Percentiles rank a stretch among this genome's conserved stretches.
Evolutionary conservation across 352 stramenopile genomes (phyloP).

Genomic region (Globisporangium yorkense): DNA sequence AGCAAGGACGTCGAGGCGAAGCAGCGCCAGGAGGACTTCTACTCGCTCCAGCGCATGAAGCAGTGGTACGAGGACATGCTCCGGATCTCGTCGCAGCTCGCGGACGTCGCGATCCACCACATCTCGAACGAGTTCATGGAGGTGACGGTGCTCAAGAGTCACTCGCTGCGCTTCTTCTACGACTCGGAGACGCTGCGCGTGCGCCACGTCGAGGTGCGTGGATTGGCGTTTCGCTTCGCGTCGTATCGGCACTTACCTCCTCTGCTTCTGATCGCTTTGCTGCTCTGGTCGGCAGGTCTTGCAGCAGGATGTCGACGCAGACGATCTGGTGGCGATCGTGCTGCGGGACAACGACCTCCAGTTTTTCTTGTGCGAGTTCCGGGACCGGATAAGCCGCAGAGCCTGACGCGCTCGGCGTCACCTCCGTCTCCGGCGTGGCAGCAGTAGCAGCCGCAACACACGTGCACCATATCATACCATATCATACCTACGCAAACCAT

Average conservation of each 20-base stretch:
- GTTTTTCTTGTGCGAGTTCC: slow-evolving; percentile 56
- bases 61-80: slow-evolving; percentile 68
- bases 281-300: background rate
- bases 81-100: slow-evolving; percentile 43
- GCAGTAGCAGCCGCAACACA: background rate
- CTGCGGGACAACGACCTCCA: slow-evolving; percentile 56
- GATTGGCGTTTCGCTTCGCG: background rate
- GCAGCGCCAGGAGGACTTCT: slow-evolving; percentile 66
- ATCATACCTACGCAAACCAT: background rate
- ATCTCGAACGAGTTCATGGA: slow-evolving; percentile 60
- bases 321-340: slow-evolving; percentile 47
- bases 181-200: slow-evolving; percentile 45
- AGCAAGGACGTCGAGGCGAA: slow-evolving; percentile 71
- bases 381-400: slow-evolving; percentile 28
- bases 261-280: slow-evolving; percentile 16
- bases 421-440: too few species aligned
- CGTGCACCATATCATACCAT: too few species aligned
- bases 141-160: slow-evolving; percentile 41
- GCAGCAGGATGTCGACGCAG: slow-evolving; percentile 18
- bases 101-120: slow-evolving; percentile 47
- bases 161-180: slow-evolving; percentile 55
- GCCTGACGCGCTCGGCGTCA: background rate
- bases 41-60: slow-evolving; percentile 67
- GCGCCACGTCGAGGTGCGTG: slow-evolving; percentile 48
- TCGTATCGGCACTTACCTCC: slow-evolving; percentile 3